Conservation (phyloP, 2,329 filamentous ascomycete species). For the Penicillium corylophilum region DNA sequence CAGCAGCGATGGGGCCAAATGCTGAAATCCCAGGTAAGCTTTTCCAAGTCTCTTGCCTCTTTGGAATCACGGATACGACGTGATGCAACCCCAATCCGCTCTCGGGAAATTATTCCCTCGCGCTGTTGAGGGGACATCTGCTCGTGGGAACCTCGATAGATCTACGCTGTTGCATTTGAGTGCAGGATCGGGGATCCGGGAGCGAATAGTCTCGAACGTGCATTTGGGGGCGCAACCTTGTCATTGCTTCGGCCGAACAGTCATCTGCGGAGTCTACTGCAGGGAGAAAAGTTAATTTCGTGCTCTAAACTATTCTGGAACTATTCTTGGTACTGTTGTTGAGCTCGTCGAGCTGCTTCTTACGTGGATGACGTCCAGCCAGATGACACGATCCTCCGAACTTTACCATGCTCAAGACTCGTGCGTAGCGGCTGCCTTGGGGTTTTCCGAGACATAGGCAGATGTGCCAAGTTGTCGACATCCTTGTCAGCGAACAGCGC, state of each 20-base stretch:
- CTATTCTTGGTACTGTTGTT: neutral
- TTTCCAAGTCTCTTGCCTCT: slow-evolving; percentile 21
- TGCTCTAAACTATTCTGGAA: neutral
- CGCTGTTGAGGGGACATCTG: slow-evolving; percentile 3
- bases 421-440: neutral
- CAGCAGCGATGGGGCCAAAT: neutral
- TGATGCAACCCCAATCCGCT: slow-evolving; percentile 25
- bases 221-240: slow-evolving; percentile 13
- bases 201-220: slow-evolving; percentile 3
- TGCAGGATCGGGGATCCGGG: slow-evolving; percentile 13
- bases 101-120: slow-evolving; percentile 16
- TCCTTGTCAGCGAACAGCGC: neutral
- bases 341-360: neutral
- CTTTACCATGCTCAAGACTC: neutral
- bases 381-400: slow-evolving; percentile 1
- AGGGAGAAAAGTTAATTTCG: neutral
- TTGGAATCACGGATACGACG: slow-evolving; percentile 19
- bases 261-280: neutral
- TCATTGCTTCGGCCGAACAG: neutral
- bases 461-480: neutral
- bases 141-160: slow-evolving; percentile 17
- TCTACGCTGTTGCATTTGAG: slow-evolving; percentile 16
- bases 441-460: neutral
- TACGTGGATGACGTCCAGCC: neutral
- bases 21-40: slow-evolving; percentile 11